A percentile compares a stretch with the other conserved stretches of the same genome.
phyloP scores from a whole-genome alignment of 352 stramenopile species.

The Pythium guiyangense region DNA sequence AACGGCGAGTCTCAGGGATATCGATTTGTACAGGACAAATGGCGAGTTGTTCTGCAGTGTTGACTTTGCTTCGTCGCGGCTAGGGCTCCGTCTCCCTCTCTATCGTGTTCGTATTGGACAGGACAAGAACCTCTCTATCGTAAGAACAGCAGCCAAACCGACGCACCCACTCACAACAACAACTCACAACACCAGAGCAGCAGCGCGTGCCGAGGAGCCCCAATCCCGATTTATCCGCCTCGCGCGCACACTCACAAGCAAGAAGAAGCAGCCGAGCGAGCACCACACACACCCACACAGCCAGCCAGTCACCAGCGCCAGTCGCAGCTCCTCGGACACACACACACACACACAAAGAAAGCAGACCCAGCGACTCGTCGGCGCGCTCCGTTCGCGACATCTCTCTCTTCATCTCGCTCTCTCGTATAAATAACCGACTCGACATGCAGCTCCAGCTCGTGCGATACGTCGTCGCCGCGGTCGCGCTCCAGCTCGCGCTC shows the following conservation, averaged over 20 bases:
- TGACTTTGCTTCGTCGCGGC: too few species aligned
- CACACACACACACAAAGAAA: neutral
- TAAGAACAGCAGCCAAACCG: neutral
- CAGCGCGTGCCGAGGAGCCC: neutral
- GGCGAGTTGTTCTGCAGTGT: too few species aligned
- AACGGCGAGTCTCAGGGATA: neutral
- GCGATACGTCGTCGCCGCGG: slow-evolving; percentile 19
- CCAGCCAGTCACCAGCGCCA: too few species aligned
- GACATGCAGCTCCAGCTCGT: slow-evolving; percentile 15
- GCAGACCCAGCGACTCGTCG: too few species aligned
- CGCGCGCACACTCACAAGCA: too few species aligned
- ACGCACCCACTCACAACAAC: slow-evolving; percentile 1
- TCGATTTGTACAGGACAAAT: neutral
- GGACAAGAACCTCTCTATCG: neutral
- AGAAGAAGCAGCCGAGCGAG: too few species aligned
- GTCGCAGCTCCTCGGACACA: too few species aligned
- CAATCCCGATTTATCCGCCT: slow-evolving; percentile 17
- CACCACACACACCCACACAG: too few species aligned
- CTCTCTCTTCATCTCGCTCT: neutral
- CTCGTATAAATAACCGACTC: neutral
- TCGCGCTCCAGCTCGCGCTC: slow-evolving; percentile 13
- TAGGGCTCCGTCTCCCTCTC: too few species aligned
- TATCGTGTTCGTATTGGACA: too few species aligned
- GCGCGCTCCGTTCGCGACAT: neutral
- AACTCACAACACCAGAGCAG: too few species aligned